A percentile compares a stretch with the other conserved stretches of the same genome.
These are phyloP conservation scores for Nitzschia putrida DNA, from an alignment of 108 stramenopile genomes.

Conservation along the genomic window DNA sequence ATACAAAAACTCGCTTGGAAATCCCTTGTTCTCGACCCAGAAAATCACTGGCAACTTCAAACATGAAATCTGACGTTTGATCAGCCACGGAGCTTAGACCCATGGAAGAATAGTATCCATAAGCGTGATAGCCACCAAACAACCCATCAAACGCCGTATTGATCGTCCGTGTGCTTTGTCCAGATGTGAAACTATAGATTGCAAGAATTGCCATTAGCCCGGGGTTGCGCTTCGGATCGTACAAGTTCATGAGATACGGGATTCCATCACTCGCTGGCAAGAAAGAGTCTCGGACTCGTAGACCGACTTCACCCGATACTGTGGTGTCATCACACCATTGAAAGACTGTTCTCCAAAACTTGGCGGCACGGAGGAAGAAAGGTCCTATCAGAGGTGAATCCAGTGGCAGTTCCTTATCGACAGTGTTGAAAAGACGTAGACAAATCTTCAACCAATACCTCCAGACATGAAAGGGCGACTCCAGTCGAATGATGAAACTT, in stretches of 20 bases:
- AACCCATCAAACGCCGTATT: constrained; percentile 29
- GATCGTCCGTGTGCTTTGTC: constrained; percentile 8
- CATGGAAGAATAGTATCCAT: constrained; percentile 29
- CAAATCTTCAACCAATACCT: constrained; percentile 22
- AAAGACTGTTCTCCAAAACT: constrained; percentile 47
- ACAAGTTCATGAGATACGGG: too few species aligned
- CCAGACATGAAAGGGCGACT: constrained; percentile 29
- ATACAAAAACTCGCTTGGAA: constrained; percentile 11
- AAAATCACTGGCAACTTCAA: not conserved
- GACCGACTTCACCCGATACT: not conserved
- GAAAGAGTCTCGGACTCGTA: constrained; percentile 12
- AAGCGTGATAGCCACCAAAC: constrained; percentile 56
- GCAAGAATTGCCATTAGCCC: constrained; percentile 17
- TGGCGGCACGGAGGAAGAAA: constrained; percentile 51
- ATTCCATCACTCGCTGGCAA: not conserved
- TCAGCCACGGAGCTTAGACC: not conserved
- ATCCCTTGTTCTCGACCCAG: constrained; percentile 4
- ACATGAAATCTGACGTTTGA: not conserved
- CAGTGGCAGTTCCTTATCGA: not conserved
- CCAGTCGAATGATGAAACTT: not conserved
- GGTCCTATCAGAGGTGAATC: constrained; percentile 19
- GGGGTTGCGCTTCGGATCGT: too few species aligned
- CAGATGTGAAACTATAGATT: constrained; percentile 31
- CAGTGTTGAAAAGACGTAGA: not conserved
- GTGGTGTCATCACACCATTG: constrained; percentile 32